Evolutionary conservation across 305 asterid genomes (phyloP), one percentile per base, ranked within the genome.

Genomic region (Fraxinus velutina): DNA sequence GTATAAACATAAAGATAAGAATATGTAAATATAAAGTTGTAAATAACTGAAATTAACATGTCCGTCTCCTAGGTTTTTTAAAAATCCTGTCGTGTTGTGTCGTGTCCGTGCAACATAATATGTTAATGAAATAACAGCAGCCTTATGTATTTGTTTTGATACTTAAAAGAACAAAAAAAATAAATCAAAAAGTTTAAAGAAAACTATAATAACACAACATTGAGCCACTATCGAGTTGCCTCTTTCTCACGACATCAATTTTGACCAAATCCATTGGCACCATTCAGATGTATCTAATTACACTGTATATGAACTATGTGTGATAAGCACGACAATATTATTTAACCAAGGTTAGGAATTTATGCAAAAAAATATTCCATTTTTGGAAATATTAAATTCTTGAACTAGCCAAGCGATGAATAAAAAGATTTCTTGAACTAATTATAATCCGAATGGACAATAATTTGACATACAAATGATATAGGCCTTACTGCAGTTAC

Each of bases 61-160:
- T 50, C 21, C 27, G 2, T 17, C 10, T 17, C 10, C 66, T 17
- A 55, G 12, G 4, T 19, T 57, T 55, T 57, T 17, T 57, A 19
- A 57, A 19, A 57, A 57, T 57, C 68, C 10, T 13, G 19, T 47
- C 68, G 6, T 47, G 66, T 57, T 24, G 3, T 47, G 19, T 47
- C 68, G 6, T 47, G 66, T 55, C 29, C 10, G 4, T 57, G 27
- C 68, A 6, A 29, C 68, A 57, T 19, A 57, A 27, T 57, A 17
- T 6, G 12, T 74, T 75, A 50, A 73, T 72, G 78, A 9, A 73
- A 9, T 80, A 77, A 68, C 9, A 12, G 74, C 55, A 74, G 21
- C 75, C 44, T 3, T 32, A 27, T 12, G n/a, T 32, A 71, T 70
- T 29, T 27, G 17, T 32, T 30, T 9, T 30, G 44, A 32, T 32